Percentiles rank a stretch among this genome's conserved stretches.
phyloP scores from a whole-genome alignment of 192 early-diverging fungal genomes.

The Rhizoclosmatium sp. region DNA sequence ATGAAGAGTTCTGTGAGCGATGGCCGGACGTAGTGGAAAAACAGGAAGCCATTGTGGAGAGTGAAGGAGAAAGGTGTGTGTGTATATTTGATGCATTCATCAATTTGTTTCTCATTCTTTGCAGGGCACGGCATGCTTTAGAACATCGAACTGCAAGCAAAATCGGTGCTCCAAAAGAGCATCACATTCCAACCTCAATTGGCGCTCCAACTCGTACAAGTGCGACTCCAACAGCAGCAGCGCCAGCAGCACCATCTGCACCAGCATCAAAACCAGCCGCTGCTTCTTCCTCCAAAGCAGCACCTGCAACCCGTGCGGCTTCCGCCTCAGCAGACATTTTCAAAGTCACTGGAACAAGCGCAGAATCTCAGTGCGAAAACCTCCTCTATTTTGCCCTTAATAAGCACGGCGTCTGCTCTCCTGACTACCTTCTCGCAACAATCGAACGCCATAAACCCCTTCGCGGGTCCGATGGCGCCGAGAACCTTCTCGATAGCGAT shows the following conservation, averaged over 20 bases:
- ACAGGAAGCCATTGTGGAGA: constrained; percentile 2
- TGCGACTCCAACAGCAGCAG: background rate
- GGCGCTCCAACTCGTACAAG: background rate
- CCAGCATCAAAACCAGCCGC: background rate
- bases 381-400: constrained; percentile 4
- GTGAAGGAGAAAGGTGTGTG: constrained; percentile 23
- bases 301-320: background rate
- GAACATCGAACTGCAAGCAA: background rate
- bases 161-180: background rate
- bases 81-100: background rate
- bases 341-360: constrained; percentile 8
- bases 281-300: background rate
- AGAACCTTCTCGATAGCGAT: constrained; percentile 25
- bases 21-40: constrained; percentile 19
- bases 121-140: constrained; percentile 5
- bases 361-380: constrained; percentile 18
- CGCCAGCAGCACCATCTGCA: background rate
- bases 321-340: background rate
- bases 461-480: background rate
- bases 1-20: constrained; percentile 29
- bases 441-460: constrained; percentile 9
- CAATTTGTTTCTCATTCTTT: constrained; percentile 2
- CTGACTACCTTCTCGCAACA: background rate
- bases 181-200: background rate
- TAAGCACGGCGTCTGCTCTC: constrained; percentile 27